These are phyloP conservation scores for Solanum corneliomulleri DNA, from an alignment of 257 asterid species.

Conservation along the genomic window DNA sequence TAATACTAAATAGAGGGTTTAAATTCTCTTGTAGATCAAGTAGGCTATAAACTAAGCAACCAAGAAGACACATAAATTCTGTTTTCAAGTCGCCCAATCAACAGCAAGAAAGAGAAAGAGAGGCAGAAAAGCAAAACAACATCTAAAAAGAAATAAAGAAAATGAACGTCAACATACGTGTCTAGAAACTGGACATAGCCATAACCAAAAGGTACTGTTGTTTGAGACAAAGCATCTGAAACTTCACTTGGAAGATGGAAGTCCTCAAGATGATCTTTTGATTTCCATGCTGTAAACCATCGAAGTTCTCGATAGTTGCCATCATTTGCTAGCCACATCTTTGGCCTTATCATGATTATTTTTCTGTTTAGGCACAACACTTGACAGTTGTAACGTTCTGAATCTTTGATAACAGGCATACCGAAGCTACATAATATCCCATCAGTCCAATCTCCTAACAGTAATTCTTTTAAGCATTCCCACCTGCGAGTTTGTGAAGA, in stretches of 20 bases:
- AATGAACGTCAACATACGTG: conserved; percentile 35
- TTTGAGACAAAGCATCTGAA: conserved; percentile 60
- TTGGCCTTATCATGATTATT: conserved; percentile 85
- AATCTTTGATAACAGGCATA: conserved; percentile 82
- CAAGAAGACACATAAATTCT: background rate
- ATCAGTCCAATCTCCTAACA: conserved; percentile 88
- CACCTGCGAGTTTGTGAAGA: conserved; percentile 39
- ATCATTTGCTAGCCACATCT: conserved; percentile 93
- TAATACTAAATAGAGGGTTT: background rate
- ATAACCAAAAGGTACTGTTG: conserved; percentile 76
- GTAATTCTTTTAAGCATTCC: conserved; percentile 76
- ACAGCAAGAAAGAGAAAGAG: background rate
- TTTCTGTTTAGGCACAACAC: conserved; percentile 71
- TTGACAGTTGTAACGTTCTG: conserved; percentile 89
- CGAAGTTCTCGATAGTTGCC: conserved; percentile 85
- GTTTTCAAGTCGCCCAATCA: background rate
- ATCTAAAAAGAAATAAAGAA: background rate
- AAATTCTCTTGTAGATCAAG: background rate
- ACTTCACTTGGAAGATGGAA: conserved; percentile 63
- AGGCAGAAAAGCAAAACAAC: background rate
- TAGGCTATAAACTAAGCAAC: background rate
- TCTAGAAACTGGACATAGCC: conserved; percentile 77
- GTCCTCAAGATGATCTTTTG: conserved; percentile 58
- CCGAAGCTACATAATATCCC: conserved; percentile 79
- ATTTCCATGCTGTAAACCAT: conserved; percentile 97